These are phyloP conservation scores for Austroboletus festivus DNA, from an alignment of 768 basidiomycete species.

Conservation along the genomic window DNA sequence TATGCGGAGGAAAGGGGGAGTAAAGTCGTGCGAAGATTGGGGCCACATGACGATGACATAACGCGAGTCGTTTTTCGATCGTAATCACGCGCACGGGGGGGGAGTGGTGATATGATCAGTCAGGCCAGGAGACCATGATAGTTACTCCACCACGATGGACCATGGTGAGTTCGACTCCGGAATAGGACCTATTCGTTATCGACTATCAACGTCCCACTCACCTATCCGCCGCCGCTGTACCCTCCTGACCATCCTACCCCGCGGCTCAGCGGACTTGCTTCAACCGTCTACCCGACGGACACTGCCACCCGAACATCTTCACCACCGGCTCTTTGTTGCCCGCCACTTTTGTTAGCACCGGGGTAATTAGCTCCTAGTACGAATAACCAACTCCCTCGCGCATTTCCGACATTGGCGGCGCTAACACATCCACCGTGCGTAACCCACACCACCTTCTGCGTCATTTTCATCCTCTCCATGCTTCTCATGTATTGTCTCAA, in stretches of 20 bases:
- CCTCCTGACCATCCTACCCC: not conserved
- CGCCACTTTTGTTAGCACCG: constrained; percentile 7
- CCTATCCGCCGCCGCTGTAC: not conserved
- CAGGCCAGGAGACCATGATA: too few species aligned
- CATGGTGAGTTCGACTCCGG: too few species aligned
- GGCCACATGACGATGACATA: constrained; percentile 27
- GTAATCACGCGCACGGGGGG: too few species aligned
- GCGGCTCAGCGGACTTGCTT: constrained; percentile 13
- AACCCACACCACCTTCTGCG: not conserved
- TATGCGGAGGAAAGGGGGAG: constrained; percentile 6
- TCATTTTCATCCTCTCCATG: constrained; percentile 8
- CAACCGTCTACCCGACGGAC: not conserved
- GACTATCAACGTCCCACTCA: not conserved
- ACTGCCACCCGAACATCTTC: not conserved
- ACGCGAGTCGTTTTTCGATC: not conserved
- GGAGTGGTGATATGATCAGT: too few species aligned
- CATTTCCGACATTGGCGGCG: constrained; percentile 25
- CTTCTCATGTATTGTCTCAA: constrained; percentile 9
- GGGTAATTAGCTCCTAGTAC: constrained; percentile 4
- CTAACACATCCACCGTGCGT: constrained; percentile 10
- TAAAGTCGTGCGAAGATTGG: constrained; percentile 27
- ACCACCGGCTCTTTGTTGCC: not conserved
- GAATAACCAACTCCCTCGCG: constrained; percentile 4
- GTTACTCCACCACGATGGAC: not conserved
- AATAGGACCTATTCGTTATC: not conserved